These are phyloP conservation scores for Vigna trinervia DNA, from an alignment of 306 rosid genomes.

Conservation along the genomic window DNA sequence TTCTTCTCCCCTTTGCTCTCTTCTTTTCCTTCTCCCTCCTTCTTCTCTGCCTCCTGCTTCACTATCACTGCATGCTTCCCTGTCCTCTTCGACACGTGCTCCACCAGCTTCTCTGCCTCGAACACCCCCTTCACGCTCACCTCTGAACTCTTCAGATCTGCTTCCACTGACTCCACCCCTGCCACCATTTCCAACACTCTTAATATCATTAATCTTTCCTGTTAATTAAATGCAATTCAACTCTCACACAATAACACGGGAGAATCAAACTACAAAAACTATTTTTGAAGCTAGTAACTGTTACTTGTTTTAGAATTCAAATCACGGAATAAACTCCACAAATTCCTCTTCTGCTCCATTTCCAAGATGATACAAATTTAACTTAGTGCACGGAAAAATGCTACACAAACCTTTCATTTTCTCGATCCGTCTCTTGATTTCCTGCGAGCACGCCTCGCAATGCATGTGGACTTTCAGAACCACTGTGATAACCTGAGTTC, in stretches of 20 bases:
- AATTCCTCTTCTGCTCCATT: not conserved
- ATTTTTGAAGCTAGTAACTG: not conserved
- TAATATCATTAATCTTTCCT: not conserved
- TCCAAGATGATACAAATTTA: too few species aligned
- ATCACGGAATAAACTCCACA: slow-evolving; percentile 29
- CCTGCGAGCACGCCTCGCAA: slow-evolving; percentile 88
- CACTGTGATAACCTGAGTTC: slow-evolving; percentile 56
- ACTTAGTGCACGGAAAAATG: too few species aligned
- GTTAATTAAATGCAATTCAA: too few species aligned
- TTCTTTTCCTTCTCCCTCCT: slow-evolving; percentile 44
- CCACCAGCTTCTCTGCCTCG: slow-evolving; percentile 65
- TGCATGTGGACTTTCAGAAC: slow-evolving; percentile 87
- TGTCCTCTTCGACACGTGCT: slow-evolving; percentile 71
- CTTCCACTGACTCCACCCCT: slow-evolving; percentile 87
- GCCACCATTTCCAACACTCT: not conserved
- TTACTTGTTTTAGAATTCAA: not conserved
- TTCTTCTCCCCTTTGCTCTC: slow-evolving; percentile 26
- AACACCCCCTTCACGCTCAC: slow-evolving; percentile 85
- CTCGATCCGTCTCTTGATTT: slow-evolving; percentile 80
- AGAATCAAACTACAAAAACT: not conserved
- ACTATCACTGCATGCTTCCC: slow-evolving; percentile 80
- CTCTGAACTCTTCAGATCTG: slow-evolving; percentile 81
- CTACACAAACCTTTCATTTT: slow-evolving; percentile 68
- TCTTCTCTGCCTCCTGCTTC: slow-evolving; percentile 68
- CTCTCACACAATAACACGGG: not conserved